Conservation (phyloP, 768 basidiomycete species). For the Gymnopilus junonius region DNA sequence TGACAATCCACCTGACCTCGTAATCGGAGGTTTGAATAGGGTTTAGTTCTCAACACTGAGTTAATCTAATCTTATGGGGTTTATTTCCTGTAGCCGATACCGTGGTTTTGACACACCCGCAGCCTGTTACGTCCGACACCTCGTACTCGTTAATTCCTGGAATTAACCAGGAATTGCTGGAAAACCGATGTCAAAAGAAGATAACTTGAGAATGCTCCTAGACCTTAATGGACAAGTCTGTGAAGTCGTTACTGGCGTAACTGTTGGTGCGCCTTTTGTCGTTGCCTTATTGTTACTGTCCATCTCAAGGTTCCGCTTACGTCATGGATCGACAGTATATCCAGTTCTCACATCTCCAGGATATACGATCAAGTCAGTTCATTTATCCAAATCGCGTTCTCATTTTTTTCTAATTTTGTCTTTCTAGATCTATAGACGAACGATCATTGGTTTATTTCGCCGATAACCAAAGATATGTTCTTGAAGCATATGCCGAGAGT, state of each 20-base stretch:
- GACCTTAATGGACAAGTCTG: slow-evolving; percentile 87
- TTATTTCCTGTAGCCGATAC: slow-evolving; percentile 75
- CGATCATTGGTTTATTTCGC: slow-evolving; percentile 79
- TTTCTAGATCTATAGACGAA: slow-evolving; percentile 76
- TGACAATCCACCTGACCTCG: slow-evolving; percentile 43
- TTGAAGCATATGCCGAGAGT: slow-evolving; percentile 82
- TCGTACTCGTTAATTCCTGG: slow-evolving; percentile 58
- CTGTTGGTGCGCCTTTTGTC: slow-evolving; percentile 58
- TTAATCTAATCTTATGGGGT: slow-evolving; percentile 72
- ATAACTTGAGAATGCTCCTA: slow-evolving; percentile 86
- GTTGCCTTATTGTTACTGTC: neutral
- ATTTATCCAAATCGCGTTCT: neutral
- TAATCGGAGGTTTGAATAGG: slow-evolving; percentile 63
- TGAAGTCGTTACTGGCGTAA: slow-evolving; percentile 92
- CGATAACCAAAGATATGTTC: slow-evolving; percentile 58
- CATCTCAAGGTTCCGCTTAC: neutral
- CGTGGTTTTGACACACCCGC: slow-evolving; percentile 83
- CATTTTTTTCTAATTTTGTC: neutral
- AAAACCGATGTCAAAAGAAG: slow-evolving; percentile 84
- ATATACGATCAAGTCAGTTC: slow-evolving; percentile 67
- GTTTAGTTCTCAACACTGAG: slow-evolving; percentile 35
- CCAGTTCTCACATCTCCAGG: slow-evolving; percentile 79
- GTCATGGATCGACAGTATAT: slow-evolving; percentile 53
- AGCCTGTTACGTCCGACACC: slow-evolving; percentile 59
- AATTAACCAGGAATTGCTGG: slow-evolving; percentile 74